These are phyloP conservation scores for Bullera alba DNA, from an alignment of 768 basidiomycete species.

Conservation along the genomic window DNA sequence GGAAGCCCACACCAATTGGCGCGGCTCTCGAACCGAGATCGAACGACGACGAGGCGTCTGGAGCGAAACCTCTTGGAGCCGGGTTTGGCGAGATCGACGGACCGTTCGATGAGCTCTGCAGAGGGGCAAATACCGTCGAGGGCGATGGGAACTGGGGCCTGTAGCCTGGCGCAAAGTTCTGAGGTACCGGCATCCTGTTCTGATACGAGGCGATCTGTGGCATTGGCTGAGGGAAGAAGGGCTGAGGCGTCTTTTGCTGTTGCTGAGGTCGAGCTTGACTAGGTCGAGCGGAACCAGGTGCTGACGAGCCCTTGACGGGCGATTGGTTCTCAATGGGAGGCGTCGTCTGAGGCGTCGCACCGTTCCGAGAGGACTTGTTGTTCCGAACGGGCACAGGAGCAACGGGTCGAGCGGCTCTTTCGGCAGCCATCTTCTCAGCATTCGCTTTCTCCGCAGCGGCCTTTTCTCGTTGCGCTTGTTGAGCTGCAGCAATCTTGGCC, in stretches of 20 bases:
- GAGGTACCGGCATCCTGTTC: slow-evolving; percentile 27
- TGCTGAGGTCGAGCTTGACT: slow-evolving; percentile 6
- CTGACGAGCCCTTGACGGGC: slow-evolving; percentile 15
- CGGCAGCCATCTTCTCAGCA: slow-evolving; percentile 14
- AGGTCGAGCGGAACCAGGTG: slow-evolving; percentile 4
- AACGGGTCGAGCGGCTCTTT: slow-evolving; percentile 7
- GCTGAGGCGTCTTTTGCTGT: slow-evolving; percentile 29
- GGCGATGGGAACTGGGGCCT: slow-evolving; percentile 16
- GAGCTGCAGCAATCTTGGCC: slow-evolving; percentile 24
- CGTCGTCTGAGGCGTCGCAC: slow-evolving; percentile 15
- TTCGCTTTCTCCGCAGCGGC: slow-evolving; percentile 15
- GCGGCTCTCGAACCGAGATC: slow-evolving; percentile 24
- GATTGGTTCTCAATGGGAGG: slow-evolving; percentile 22
- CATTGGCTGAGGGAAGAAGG: slow-evolving; percentile 30
- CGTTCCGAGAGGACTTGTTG: slow-evolving; percentile 15
- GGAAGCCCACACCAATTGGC: slow-evolving; percentile 40
- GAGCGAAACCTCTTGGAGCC: slow-evolving; percentile 15
- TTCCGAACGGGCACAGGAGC: slow-evolving; percentile 7
- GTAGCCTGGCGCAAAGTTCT: slow-evolving; percentile 21
- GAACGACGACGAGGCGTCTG: slow-evolving; percentile 23
- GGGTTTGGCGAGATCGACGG: slow-evolving; percentile 19
- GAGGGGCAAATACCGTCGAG: slow-evolving; percentile 27
- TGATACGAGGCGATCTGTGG: slow-evolving; percentile 16
- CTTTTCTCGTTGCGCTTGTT: slow-evolving; percentile 20
- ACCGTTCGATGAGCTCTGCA: slow-evolving; percentile 8